phyloP scores from a whole-genome alignment of 139 green algal species.

The Diplosphaera chodatii region DNA sequence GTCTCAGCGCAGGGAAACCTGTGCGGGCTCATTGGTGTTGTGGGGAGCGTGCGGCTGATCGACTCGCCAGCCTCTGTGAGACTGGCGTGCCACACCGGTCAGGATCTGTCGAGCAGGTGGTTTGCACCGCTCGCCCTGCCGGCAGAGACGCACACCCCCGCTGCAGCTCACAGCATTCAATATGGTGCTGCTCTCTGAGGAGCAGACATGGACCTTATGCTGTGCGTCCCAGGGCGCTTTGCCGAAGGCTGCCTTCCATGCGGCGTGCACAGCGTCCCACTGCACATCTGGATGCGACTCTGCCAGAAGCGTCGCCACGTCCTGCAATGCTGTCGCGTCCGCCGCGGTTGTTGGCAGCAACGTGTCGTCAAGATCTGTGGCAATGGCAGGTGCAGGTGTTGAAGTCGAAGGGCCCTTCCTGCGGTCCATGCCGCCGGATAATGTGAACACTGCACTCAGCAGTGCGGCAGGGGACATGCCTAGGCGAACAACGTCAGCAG shows the following conservation, averaged over 20 bases:
- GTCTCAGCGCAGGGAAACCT: conserved; percentile 36
- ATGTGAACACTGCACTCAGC: too few relatives aligned
- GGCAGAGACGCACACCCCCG: neutral
- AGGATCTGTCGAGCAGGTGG: neutral
- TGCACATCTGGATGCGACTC: conserved; percentile 9
- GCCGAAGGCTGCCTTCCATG: conserved; percentile 17
- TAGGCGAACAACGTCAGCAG: too few relatives aligned
- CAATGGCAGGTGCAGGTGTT: too few relatives aligned
- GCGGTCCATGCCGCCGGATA: too few relatives aligned
- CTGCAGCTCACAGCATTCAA: too few relatives aligned
- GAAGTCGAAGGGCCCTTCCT: too few relatives aligned
- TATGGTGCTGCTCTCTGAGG: too few relatives aligned
- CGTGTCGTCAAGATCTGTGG: conserved; percentile 32
- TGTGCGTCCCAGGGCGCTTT: conserved; percentile 27
- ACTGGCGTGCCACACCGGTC: neutral
- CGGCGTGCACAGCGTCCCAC: conserved; percentile 7
- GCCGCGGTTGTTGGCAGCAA: conserved; percentile 28
- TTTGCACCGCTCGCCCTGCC: neutral
- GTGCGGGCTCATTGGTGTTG: neutral
- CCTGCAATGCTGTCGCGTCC: conserved; percentile 11
- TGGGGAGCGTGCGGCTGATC: neutral
- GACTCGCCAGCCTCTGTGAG: neutral
- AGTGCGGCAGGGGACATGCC: too few relatives aligned
- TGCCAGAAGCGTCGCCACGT: conserved; percentile 18
- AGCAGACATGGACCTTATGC: conserved; percentile 27